Evolutionary conservation across 2,329 filamentous ascomycete species (phyloP).

Genomic region (Hymenoscyphus fructigenus): DNA sequence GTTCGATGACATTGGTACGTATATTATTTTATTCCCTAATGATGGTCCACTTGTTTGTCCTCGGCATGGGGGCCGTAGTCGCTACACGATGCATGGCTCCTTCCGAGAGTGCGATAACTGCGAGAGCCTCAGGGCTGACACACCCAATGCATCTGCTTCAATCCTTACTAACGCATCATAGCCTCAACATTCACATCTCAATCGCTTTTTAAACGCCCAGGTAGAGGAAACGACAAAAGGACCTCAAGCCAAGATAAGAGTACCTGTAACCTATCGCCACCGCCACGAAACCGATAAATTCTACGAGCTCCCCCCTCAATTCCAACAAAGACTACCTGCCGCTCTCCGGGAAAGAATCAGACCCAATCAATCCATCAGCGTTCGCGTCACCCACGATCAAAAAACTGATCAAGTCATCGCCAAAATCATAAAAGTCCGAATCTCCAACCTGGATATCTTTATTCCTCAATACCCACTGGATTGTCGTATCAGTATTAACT

Average conservation of each 20-base stretch:
- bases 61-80: neutral
- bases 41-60: neutral
- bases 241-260: constrained; percentile 45
- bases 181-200: constrained; percentile 79
- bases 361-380: constrained; percentile 55
- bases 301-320: constrained; percentile 66
- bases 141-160: neutral
- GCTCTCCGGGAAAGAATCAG: constrained; percentile 62
- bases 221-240: constrained; percentile 57
- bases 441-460: constrained; percentile 84
- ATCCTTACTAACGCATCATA: constrained; percentile 39
- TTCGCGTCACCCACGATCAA: constrained; percentile 76
- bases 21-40: neutral
- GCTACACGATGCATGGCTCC: neutral
- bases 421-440: constrained; percentile 88
- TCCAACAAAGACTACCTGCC: constrained; percentile 61
- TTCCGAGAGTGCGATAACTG: no score
- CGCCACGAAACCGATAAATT: constrained; percentile 81
- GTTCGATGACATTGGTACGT: constrained; percentile 84
- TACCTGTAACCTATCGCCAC: constrained; percentile 77
- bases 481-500: constrained; percentile 89
- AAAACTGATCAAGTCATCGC: constrained; percentile 68
- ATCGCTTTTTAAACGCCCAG: constrained; percentile 76
- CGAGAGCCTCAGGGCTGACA: no score
- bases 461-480: constrained; percentile 78